Conservation (phyloP, 441 rosid genomes). For the Aleurites moluccanus region DNA sequence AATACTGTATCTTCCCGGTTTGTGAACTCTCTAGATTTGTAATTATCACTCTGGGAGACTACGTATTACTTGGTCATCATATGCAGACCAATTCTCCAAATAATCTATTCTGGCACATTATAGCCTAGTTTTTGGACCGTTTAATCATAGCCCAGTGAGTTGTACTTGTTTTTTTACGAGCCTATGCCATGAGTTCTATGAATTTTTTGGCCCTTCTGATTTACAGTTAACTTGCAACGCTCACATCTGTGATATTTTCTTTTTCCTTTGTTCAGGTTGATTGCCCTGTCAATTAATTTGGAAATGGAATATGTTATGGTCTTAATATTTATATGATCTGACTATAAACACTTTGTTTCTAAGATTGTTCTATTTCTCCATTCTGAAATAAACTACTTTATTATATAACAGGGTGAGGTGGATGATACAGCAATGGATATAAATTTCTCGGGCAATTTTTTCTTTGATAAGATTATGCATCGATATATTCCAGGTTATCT, state of each 20-base stretch:
- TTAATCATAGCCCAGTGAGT: slow-evolving; percentile 7
- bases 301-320: slow-evolving; percentile 10
- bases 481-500: slow-evolving; percentile 77
- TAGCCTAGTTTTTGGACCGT: slow-evolving; percentile 10
- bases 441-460: slow-evolving; percentile 88
- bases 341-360: slow-evolving; percentile 13
- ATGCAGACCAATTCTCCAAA: slow-evolving; percentile 1
- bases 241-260: slow-evolving; percentile 20
- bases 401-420: slow-evolving; percentile 75
- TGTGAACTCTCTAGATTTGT: not conserved
- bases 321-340: not conserved
- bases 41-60: not conserved
- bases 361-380: slow-evolving; percentile 16
- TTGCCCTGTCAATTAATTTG: slow-evolving; percentile 12
- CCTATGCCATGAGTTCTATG: slow-evolving; percentile 2
- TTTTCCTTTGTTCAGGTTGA: slow-evolving; percentile 9
- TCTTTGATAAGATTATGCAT: slow-evolving; percentile 75
- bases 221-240: not conserved
- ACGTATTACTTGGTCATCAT: slow-evolving; percentile 13
- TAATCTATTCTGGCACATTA: slow-evolving; percentile 11
- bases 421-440: slow-evolving; percentile 94
- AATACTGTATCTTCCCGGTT: not conserved
- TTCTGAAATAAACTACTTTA: slow-evolving; percentile 29
- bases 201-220: slow-evolving; percentile 16
- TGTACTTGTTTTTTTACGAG: not conserved